A percentile compares a stretch with the other conserved stretches of the same genome.
Evolutionary conservation across 306 rosid species (phyloP).

Genomic region (Quercus alba): DNA sequence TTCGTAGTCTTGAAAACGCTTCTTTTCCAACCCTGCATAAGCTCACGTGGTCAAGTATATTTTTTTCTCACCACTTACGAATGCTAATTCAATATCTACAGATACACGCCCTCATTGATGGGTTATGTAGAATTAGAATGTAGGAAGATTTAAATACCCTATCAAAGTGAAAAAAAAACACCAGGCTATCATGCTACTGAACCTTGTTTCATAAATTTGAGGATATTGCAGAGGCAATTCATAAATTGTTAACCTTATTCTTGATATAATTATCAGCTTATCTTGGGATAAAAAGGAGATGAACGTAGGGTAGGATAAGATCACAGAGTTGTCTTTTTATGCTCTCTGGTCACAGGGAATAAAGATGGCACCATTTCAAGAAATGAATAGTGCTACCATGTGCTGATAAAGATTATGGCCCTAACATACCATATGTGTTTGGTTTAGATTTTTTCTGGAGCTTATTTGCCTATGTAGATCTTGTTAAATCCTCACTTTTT

Average conservation of each 20-base stretch:
- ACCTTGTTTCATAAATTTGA: neutral
- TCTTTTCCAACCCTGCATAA: neutral
- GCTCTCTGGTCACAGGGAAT: neutral
- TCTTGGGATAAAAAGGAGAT: neutral
- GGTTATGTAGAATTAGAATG: slow-evolving; percentile 2
- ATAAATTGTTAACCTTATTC: neutral
- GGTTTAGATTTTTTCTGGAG: no score
- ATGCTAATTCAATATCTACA: neutral
- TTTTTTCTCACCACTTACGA: neutral
- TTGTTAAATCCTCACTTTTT: no score
- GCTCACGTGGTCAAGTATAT: neutral
- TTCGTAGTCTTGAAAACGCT: neutral
- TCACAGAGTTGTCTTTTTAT: neutral
- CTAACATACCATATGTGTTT: neutral
- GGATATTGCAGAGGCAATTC: neutral
- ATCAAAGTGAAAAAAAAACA: neutral
- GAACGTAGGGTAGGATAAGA: neutral
- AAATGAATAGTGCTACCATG: neutral
- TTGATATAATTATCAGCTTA: neutral
- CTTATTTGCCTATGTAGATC: no score
- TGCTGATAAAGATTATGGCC: neutral
- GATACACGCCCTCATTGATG: neutral
- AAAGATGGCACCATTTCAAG: neutral
- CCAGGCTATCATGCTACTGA: neutral
- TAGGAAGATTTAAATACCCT: neutral